Evolutionary conservation across 1,139 yeast genomes (phyloP), one percentile per base, ranked within the genome.

Genomic region (Candida labiduridarum): DNA sequence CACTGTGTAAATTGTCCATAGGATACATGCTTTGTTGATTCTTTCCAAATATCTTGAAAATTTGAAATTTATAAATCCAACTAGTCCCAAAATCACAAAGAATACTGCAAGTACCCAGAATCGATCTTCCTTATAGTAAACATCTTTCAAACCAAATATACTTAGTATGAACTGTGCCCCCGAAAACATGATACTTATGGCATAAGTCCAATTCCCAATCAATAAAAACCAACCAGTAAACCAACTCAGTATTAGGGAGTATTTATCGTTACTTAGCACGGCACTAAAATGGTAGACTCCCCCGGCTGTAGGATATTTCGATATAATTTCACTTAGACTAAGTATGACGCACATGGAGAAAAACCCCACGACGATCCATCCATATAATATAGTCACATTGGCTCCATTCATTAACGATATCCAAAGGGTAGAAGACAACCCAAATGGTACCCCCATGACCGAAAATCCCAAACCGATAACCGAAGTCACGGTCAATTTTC

Each of bases 281-380:
- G 89, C 88, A 60, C 89, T 83, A 65, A 86, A 86, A 55, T 87
- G 92, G 61, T 87, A 88, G 1, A 87, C 84, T 15, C 87, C 87
- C 29, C 87, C 87, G 2, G 89, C 87, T 29, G 87, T 82, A 0
- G 94, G 94, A 57, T 83, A 87, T 59, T 85, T 87, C 4, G 89
- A 83, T 0, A 85, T 80, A 54, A 87, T 84, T 62, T 87, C 94
- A 54, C 89, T 83, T 36, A 87, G 66, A 34, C 90, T 84, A 27
- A 85, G 65, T 2, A 88, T 85, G 47, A 87, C 85, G 57, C 84
- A 72, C 45, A 84, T 60, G 1, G 88, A 80, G 57, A 84, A 82
- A 22, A 85, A 58, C 3, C 86, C 83, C 41, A 85, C 87, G 2
- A 83, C 67, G 1, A 85, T 57, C 83, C 89, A 87, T 0, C 94